phyloP scores from a whole-genome alignment of 2,329 filamentous ascomycete genomes.

The Bipolaris bicolor region DNA sequence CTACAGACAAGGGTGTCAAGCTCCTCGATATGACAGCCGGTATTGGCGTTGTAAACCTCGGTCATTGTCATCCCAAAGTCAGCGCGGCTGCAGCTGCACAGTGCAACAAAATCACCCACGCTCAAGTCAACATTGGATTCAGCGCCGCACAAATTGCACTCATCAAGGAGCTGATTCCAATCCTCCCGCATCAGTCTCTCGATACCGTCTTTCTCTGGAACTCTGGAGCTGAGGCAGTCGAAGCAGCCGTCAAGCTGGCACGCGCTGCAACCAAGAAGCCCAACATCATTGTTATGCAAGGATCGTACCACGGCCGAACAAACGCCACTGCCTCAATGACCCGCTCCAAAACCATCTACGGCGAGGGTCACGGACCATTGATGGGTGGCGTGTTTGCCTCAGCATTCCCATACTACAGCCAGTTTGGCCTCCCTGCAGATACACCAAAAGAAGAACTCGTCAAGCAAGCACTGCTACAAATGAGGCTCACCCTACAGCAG shows the following conservation, averaged over 20 bases:
- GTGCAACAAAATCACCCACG: slow-evolving; percentile 39
- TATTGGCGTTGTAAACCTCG: slow-evolving; percentile 39
- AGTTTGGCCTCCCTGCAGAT: slow-evolving; percentile 30
- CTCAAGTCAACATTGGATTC: slow-evolving; percentile 42
- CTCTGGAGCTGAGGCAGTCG: slow-evolving; percentile 39
- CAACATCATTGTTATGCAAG: slow-evolving; percentile 43
- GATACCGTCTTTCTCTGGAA: slow-evolving; percentile 42
- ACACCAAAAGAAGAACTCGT: slow-evolving; percentile 38
- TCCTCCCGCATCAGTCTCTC: slow-evolving; percentile 36
- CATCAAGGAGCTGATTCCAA: slow-evolving; percentile 36
- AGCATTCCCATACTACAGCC: slow-evolving; percentile 41
- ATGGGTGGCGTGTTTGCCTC: slow-evolving; percentile 41
- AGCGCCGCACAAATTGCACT: slow-evolving; percentile 37
- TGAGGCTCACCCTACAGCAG: slow-evolving; percentile 36
- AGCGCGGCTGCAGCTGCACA: slow-evolving; percentile 38
- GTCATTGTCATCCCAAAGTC: slow-evolving; percentile 41
- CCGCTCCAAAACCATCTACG: slow-evolving; percentile 39
- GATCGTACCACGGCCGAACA: slow-evolving; percentile 40
- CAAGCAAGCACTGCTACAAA: slow-evolving; percentile 31
- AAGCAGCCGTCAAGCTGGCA: slow-evolving; percentile 38
- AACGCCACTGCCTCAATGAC: slow-evolving; percentile 41
- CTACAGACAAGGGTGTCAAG: slow-evolving; percentile 40
- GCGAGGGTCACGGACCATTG: slow-evolving; percentile 38
- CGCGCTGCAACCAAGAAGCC: slow-evolving; percentile 40
- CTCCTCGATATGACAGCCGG: slow-evolving; percentile 39